A percentile compares a stretch with the other conserved stretches of the same genome.
Evolutionary conservation across 2,329 filamentous ascomycete genomes (phyloP).

Genomic region (Penicillium sp.): DNA sequence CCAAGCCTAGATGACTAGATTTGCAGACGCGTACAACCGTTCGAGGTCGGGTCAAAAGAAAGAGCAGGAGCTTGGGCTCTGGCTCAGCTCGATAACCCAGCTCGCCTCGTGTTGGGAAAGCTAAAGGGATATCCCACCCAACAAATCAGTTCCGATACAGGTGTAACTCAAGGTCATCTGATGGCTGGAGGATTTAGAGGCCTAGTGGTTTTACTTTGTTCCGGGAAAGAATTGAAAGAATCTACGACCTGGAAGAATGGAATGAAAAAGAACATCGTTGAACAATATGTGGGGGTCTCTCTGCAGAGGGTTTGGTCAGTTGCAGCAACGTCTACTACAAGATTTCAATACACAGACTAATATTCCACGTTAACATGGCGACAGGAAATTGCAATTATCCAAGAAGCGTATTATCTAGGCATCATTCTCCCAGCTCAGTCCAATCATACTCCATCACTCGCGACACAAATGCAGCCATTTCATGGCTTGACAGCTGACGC

Average conservation of each 20-base stretch:
- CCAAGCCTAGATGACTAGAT: slow-evolving; percentile 20
- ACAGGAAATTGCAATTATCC: background rate
- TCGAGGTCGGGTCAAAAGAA: background rate
- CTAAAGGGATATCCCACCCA: background rate
- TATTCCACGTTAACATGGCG: background rate
- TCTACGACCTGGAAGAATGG: no score
- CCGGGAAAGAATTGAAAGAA: no score
- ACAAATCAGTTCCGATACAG: background rate
- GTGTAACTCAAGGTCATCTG: slow-evolving; percentile 3
- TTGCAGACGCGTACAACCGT: slow-evolving; percentile 21
- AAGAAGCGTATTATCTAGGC: background rate
- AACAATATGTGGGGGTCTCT: no score
- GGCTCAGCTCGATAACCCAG: slow-evolving; percentile 7
- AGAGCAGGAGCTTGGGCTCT: background rate
- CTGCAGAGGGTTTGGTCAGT: background rate
- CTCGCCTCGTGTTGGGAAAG: slow-evolving; percentile 1
- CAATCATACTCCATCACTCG: slow-evolving; percentile 79
- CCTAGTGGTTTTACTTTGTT: background rate
- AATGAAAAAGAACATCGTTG: no score
- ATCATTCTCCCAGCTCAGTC: slow-evolving; percentile 49
- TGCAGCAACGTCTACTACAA: background rate
- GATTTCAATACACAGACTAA: background rate
- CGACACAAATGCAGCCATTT: slow-evolving; percentile 75
- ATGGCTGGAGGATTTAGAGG: background rate
- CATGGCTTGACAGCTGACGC: slow-evolving; percentile 78